phyloP scores from a whole-genome alignment of 352 stramenopile genomes.

The Phytophthora megakarya region DNA sequence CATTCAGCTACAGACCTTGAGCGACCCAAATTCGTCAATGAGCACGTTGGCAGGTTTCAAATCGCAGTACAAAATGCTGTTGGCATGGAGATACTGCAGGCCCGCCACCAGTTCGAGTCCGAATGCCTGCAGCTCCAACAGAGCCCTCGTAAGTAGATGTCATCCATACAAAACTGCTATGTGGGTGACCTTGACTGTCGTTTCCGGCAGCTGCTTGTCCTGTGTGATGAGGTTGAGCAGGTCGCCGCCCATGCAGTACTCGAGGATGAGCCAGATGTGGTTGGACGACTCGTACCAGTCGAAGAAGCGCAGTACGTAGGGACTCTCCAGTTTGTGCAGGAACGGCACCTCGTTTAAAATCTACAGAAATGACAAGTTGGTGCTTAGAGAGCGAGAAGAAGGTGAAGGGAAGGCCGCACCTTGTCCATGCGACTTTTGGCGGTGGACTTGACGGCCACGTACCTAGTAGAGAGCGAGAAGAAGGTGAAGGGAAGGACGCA shows the following conservation, averaged over 20 bases:
- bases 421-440: constrained; percentile 93
- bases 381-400: not conserved
- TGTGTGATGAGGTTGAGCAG: constrained; percentile 91
- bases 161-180: not conserved
- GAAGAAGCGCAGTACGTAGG: constrained; percentile 91
- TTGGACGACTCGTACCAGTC: constrained; percentile 97
- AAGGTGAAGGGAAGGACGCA: constrained; percentile 41
- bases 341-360: constrained; percentile 90
- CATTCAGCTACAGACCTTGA: constrained; percentile 66
- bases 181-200: constrained; percentile 62
- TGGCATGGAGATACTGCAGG: constrained; percentile 89
- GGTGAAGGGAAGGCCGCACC: constrained; percentile 48
- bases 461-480: too few relatives aligned
- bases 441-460: constrained; percentile 93
- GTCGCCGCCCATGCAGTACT: constrained; percentile 93
- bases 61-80: constrained; percentile 91
- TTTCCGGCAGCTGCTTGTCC: constrained; percentile 83
- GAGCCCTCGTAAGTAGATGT: not conserved
- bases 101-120: constrained; percentile 75
- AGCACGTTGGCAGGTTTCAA: constrained; percentile 92
- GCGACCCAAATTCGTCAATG: constrained; percentile 92
- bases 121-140: constrained; percentile 52
- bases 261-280: constrained; percentile 95
- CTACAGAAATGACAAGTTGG: constrained; percentile 28
- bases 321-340: constrained; percentile 86